A percentile compares a stretch with the other conserved stretches of the same genome.
These are phyloP conservation scores for Amanita jacksonii DNA, from an alignment of 768 basidiomycete species.

Conservation along the genomic window DNA sequence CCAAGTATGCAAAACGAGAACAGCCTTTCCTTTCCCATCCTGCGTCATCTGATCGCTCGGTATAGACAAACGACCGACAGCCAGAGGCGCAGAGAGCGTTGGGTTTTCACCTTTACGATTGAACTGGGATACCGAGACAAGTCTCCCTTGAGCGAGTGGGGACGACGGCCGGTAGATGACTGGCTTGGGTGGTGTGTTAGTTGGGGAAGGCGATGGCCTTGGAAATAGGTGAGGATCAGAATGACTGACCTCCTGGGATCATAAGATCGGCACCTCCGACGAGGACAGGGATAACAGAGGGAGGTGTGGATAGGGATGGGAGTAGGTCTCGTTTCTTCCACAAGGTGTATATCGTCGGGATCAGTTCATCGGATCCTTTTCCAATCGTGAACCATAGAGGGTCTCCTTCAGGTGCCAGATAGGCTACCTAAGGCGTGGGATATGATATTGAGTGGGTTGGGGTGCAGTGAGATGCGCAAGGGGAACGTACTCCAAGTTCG, in stretches of 20 bases:
- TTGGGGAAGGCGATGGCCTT: background rate
- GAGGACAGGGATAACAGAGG: constrained; percentile 60
- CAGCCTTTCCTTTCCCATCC: constrained; percentile 66
- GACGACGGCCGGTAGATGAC: constrained; percentile 45
- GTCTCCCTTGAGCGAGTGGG: constrained; percentile 32
- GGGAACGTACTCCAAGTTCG: constrained; percentile 52
- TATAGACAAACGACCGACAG: constrained; percentile 65
- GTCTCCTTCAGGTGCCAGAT: constrained; percentile 54
- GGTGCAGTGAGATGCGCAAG: background rate
- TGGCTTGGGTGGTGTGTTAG: constrained; percentile 28
- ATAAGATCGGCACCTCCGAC: constrained; percentile 81
- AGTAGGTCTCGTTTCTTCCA: constrained; percentile 67
- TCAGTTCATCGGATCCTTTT: constrained; percentile 54
- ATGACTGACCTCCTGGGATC: constrained; percentile 71
- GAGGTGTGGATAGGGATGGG: constrained; percentile 62
- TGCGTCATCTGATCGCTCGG: constrained; percentile 34
- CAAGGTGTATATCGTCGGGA: constrained; percentile 77
- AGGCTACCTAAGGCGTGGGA: constrained; percentile 41
- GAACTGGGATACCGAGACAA: constrained; percentile 57
- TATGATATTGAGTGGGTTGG: background rate
- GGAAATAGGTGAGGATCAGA: too few species aligned
- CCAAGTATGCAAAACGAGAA: constrained; percentile 64
- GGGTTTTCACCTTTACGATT: constrained; percentile 22
- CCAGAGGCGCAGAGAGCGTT: constrained; percentile 50
- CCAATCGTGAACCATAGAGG: constrained; percentile 76